phyloP scores from a whole-genome alignment of 2,329 filamentous ascomycete species.

The Trichoderma harzianum region DNA sequence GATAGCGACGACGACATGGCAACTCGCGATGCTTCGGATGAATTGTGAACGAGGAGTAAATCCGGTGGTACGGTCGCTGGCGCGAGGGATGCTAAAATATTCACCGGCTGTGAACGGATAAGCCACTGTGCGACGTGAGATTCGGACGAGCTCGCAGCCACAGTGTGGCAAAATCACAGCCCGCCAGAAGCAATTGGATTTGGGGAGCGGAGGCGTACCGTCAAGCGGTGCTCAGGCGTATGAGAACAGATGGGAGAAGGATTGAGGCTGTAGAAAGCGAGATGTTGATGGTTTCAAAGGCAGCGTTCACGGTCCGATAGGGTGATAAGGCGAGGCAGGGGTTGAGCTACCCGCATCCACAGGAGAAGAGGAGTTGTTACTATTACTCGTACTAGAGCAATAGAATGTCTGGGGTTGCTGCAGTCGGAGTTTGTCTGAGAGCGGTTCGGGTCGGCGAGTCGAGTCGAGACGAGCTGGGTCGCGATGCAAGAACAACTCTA shows the following conservation, averaged over 20 bases:
- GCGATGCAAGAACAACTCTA: background rate
- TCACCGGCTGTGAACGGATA: background rate
- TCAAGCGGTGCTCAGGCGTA: background rate
- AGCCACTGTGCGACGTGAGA: conserved; percentile 16
- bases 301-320: background rate
- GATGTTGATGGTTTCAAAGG: background rate
- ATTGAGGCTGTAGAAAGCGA: background rate
- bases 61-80: background rate
- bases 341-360: background rate
- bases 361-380: background rate
- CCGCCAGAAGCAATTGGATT: background rate
- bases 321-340: background rate
- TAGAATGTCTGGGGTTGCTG: background rate
- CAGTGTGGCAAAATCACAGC: conserved; percentile 12
- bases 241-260: background rate
- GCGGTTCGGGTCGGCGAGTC: background rate
- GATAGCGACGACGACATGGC: conserved; percentile 46
- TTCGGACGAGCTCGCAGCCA: conserved; percentile 3
- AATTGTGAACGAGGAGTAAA: background rate
- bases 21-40: background rate
- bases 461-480: background rate
- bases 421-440: background rate
- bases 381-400: background rate
- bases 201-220: background rate
- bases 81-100: conserved; percentile 12